Evolutionary conservation across 352 stramenopile genomes (phyloP), one percentile per base, ranked within the genome.

Genomic region (Globisporangium polare): DNA sequence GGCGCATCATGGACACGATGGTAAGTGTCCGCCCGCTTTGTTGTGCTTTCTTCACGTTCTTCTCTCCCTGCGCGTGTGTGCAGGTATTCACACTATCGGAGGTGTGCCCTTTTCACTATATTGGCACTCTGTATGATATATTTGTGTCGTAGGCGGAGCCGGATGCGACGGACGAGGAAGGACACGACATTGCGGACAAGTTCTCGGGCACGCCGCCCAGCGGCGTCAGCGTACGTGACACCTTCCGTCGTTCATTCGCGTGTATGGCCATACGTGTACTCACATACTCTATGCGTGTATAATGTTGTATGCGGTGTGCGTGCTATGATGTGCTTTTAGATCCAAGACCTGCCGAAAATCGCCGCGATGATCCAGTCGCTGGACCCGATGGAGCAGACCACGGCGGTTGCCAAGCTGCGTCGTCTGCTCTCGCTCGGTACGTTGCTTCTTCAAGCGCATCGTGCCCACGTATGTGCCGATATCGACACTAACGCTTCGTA

Each of bases 381-480:
- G 42, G 96, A 99, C 75, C 77, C 86, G 3, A 73, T 82, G 18
- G 74, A 97, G 45, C 95, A 99, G 69, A 94, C 96, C 8, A 92
- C 97, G 53, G 97, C 93, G 37, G 98, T 98, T 33, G 98, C 94
- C 6, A 91, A 98, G 59, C 98, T 99, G 64, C 92, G 97, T 53
- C 94, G 97, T 13, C 76, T 99, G n/a, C 78, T 99, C 0, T 99
- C 94, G 22, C 98, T 99, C 39, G 89, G 89, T 97, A 67, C 18
- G 50, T 69, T 7, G 37, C 15, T 6, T n/a, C 13, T 43, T 39
- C 9, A 39, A 43, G 1, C 39, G 7, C 17, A 20, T 17, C 22
- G 18, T 45, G n/a, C 5, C 13, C 37, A 43, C 20, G 37, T 43
- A n/a, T 5, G 33, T 13, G 10, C 12, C 33, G 9, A 9, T 39